Base-by-base conservation (phyloP, 805 yeast species). In the Candida coleopterorum region DNA sequence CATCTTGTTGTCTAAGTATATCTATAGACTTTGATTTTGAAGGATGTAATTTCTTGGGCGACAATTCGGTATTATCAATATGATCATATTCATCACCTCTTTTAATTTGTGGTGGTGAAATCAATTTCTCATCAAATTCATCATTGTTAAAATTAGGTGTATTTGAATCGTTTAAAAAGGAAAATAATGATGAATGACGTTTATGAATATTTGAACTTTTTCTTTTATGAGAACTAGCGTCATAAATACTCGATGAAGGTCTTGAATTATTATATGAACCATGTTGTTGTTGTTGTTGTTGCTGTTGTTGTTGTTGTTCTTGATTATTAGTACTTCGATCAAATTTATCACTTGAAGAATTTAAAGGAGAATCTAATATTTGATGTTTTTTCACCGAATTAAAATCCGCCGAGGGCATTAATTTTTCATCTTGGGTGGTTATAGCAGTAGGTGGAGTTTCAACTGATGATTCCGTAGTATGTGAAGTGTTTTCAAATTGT, bases 181-280 rank as follows among this genome's bases (percentile, higher is more conserved):
- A 72, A 40, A 78, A 68, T 25, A 79, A 58, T 0, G 85, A 78
- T 0, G 84, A 77, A 41, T 76, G 79, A 43, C 85, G 70, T 48
- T 74, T 73, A 50, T 79, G 84, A 24, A 55, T 52, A 29, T 52
- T 56, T 4, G 79, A 74, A 1, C 62, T 49, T 24, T 66, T 65
- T 51, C 79, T 62, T 8, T 55, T 56, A 41, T 70, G 75, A 18
- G 52, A 50, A 30, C 68, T 51, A 38, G 64, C 70, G 31, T 72
- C 69, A 50, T 79, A 79, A 25, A 25, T 6, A 25, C 28, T 23
- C 4, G 25, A 23, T 9, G n/a, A n/a, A n/a, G n/a, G n/a, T n/a
- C n/a, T n/a, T n/a, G n/a, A n/a, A n/a, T n/a, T n/a, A n/a, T n/a
- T n/a, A n/a, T n/a, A n/a, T n/a, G n/a, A n/a, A n/a, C n/a, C n/a